Evolutionary conservation across 1,139 yeast genomes (phyloP).

Genomic region (Suhomyces maxii): DNA sequence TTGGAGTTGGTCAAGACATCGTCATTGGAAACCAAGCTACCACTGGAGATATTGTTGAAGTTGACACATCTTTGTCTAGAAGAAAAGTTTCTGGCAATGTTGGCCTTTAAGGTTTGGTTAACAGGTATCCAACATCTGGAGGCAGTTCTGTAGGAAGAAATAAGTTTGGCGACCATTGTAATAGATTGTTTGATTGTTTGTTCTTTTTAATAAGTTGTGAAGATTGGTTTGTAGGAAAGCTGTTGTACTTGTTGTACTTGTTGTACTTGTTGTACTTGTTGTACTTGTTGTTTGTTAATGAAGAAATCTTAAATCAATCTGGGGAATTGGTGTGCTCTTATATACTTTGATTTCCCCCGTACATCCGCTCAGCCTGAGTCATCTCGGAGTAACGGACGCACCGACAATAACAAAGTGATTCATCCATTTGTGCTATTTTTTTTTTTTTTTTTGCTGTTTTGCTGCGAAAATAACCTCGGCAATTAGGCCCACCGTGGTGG

Average conservation of each 20-base stretch:
- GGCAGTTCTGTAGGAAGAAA: slow-evolving; percentile 44
- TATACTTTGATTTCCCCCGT: slow-evolving; percentile 3
- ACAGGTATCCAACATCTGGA: slow-evolving; percentile 48
- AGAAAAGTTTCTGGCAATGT: slow-evolving; percentile 29
- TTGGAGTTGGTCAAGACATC: slow-evolving; percentile 23
- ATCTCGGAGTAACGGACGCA: slow-evolving; percentile 12
- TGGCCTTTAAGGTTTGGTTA: slow-evolving; percentile 13
- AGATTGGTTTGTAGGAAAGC: too few relatives aligned
- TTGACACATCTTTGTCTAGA: slow-evolving; percentile 41
- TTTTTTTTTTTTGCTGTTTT: not conserved
- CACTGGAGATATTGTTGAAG: slow-evolving; percentile 36
- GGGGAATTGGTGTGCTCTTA: not conserved
- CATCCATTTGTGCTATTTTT: too few relatives aligned
- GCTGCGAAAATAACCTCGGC: slow-evolving; percentile 5
- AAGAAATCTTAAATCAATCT: not conserved
- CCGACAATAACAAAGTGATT: not conserved
- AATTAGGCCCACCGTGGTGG: not conserved
- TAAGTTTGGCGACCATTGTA: slow-evolving; percentile 32
- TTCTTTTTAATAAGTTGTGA: too few relatives aligned
- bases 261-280: not conserved
- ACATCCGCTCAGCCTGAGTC: slow-evolving; percentile 9
- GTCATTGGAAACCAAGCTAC: slow-evolving; percentile 39
- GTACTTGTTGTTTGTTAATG: not conserved
- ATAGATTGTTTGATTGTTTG: too few relatives aligned
- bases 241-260: not conserved